A percentile compares a stretch with the other conserved stretches of the same genome.
phyloP scores from a whole-genome alignment of 352 stramenopile species.

The Globisporangium paddicum region DNA sequence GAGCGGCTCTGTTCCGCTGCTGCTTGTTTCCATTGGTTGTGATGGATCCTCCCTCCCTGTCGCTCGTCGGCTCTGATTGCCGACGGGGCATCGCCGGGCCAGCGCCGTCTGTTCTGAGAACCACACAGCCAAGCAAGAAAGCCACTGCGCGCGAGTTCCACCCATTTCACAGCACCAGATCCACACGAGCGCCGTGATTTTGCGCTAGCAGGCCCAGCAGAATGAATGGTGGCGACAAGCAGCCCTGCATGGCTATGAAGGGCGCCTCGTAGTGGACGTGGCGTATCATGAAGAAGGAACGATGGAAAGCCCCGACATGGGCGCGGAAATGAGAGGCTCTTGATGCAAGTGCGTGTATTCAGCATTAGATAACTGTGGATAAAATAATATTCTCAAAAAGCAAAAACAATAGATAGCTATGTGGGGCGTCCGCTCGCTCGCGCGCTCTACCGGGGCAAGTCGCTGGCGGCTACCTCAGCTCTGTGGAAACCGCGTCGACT shows the following conservation, averaged over 20 bases:
- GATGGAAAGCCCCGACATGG: neutral
- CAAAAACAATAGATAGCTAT: conserved; percentile 15
- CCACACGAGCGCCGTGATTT: no score
- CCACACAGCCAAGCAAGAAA: no score
- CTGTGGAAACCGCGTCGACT: conserved; percentile 16
- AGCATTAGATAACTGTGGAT: conserved; percentile 5
- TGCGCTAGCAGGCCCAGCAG: neutral
- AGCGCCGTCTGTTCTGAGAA: conserved; percentile 3
- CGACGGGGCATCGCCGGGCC: conserved; percentile 1
- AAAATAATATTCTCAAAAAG: conserved; percentile 18
- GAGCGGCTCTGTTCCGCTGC: no score
- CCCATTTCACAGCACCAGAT: conserved; percentile 1
- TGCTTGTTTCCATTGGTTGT: neutral
- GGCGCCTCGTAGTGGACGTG: no score
- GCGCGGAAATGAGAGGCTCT: neutral
- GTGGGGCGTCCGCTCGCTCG: neutral
- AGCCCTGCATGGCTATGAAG: neutral
- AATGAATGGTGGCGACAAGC: conserved; percentile 1
- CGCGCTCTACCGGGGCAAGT: no score
- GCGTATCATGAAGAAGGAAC: neutral
- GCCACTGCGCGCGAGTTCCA: conserved; percentile 5
- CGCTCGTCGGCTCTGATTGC: neutral
- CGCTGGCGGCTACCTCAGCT: conserved; percentile 10
- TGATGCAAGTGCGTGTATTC: conserved; percentile 2
- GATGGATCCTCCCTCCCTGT: neutral